A percentile compares a stretch with the other conserved stretches of the same genome.
Conservation (phyloP, 1,284 basidiomycete genomes). For the Ustilago tritici region DNA sequence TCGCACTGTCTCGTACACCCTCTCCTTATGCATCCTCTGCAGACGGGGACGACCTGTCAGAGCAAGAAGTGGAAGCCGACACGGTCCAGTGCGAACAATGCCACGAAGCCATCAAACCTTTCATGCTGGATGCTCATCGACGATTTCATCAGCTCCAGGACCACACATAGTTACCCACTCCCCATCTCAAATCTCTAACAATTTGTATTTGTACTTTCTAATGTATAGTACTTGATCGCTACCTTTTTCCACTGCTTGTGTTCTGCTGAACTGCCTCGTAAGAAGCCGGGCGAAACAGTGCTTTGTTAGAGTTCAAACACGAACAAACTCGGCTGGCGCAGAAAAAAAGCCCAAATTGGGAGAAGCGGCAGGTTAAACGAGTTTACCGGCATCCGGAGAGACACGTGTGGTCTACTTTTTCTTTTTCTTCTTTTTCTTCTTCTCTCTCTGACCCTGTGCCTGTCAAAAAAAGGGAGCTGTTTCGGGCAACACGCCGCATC, state of each 20-base stretch:
- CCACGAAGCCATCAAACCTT: constrained; percentile 19
- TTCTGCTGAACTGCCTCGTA: no score
- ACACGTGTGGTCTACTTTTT: not conserved
- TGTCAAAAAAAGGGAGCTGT: no score
- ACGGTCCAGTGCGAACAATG: constrained; percentile 21
- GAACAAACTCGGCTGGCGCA: no score
- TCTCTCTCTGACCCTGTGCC: not conserved
- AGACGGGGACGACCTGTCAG: not conserved
- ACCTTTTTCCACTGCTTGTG: no score
- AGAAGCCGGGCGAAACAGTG: no score
- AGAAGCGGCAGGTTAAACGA: no score
- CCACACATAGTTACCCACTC: not conserved
- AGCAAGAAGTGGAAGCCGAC: constrained; percentile 6
- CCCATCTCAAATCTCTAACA: not conserved
- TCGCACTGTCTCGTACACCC: not conserved
- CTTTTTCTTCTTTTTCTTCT: not conserved
- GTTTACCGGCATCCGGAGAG: not conserved
- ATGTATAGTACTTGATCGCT: not conserved
- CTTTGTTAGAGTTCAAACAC: no score
- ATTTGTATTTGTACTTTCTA: not conserved
- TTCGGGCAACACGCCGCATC: not conserved
- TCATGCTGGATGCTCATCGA: constrained; percentile 25
- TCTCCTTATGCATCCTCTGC: not conserved
- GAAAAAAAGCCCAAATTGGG: no score
- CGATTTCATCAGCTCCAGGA: constrained; percentile 32